Percentiles rank a stretch among this genome's conserved stretches.
Conservation (phyloP, 2,329 filamentous ascomycete species). For the Curvularia lunata region DNA sequence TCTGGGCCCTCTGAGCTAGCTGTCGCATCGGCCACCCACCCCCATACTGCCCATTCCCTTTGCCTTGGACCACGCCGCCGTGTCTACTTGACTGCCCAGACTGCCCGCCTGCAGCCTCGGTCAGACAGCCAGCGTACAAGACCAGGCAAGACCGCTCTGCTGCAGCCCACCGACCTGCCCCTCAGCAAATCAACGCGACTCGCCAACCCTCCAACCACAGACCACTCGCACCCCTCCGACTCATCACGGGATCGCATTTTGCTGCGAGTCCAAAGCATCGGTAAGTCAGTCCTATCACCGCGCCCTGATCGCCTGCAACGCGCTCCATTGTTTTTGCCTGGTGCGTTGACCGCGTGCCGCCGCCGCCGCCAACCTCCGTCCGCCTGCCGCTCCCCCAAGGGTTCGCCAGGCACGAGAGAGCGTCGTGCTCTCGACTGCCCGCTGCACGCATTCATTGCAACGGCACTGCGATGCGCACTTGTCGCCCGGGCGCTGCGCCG, state of each 20-base stretch:
- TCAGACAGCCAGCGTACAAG: constrained; percentile 13
- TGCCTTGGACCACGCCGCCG: constrained; percentile 33
- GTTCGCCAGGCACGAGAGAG: not conserved
- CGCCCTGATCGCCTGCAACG: constrained; percentile 13
- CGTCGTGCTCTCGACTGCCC: not conserved
- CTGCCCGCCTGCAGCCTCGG: constrained; percentile 1
- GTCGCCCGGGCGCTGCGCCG: not conserved
- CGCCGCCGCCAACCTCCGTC: not conserved
- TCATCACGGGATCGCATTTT: constrained; percentile 45
- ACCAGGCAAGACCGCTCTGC: constrained; percentile 29
- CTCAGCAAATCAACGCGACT: constrained; percentile 33
- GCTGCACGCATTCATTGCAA: not conserved
- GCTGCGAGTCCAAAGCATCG: constrained; percentile 42
- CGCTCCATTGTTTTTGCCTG: constrained; percentile 9
- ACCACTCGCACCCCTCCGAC: constrained; percentile 31
- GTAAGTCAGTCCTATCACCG: constrained; percentile 39
- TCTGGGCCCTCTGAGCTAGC: constrained; percentile 16
- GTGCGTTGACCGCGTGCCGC: not conserved
- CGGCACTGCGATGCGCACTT: not conserved
- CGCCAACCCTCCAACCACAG: constrained; percentile 15
- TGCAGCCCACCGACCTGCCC: constrained; percentile 16
- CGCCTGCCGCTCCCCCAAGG: no score
- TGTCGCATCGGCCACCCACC: constrained; percentile 12
- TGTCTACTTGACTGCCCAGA: constrained; percentile 21
- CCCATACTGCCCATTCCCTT: constrained; percentile 10